Evolutionary conservation across 2,329 filamentous ascomycete genomes (phyloP).

Genomic region (Colletotrichum somersetense): DNA sequence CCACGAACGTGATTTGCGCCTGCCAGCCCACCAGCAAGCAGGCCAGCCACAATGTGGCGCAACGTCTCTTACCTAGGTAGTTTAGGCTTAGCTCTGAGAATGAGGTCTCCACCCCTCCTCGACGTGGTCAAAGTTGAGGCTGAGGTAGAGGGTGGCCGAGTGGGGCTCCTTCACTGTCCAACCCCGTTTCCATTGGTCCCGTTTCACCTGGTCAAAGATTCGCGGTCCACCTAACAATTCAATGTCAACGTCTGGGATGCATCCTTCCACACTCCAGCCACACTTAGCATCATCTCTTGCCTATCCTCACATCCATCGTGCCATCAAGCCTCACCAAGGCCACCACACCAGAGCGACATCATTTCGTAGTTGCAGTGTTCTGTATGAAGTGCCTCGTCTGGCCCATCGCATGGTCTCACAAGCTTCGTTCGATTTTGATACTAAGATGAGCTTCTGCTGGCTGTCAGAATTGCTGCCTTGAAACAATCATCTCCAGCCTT

Average conservation of each 20-base stretch:
- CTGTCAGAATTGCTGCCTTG: slow-evolving; percentile 15
- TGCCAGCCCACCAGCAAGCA: neutral
- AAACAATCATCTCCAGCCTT: slow-evolving; percentile 24
- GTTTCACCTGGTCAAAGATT: neutral
- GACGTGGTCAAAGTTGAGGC: slow-evolving; percentile 15
- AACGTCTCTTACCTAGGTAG: too few species aligned
- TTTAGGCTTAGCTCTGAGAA: neutral
- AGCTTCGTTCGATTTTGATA: neutral
- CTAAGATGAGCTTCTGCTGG: slow-evolving; percentile 28
- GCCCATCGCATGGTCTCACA: neutral
- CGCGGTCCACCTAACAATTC: slow-evolving; percentile 8
- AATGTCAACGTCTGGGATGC: slow-evolving; percentile 21
- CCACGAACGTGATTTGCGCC: slow-evolving; percentile 18
- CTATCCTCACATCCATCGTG: neutral
- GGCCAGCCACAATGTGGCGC: slow-evolving; percentile 21
- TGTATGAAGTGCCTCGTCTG: neutral
- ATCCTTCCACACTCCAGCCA: slow-evolving; percentile 22
- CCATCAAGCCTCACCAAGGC: slow-evolving; percentile 18
- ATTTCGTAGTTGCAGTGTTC: slow-evolving; percentile 4
- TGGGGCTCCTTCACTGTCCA: neutral
- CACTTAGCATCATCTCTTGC: neutral
- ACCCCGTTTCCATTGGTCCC: slow-evolving; percentile 9
- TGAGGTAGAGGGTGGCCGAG: slow-evolving; percentile 18
- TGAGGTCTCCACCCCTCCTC: neutral
- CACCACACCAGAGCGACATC: slow-evolving; percentile 12